Base-by-base conservation (phyloP, 441 rosid species). In the Gossypium aridum region DNA sequence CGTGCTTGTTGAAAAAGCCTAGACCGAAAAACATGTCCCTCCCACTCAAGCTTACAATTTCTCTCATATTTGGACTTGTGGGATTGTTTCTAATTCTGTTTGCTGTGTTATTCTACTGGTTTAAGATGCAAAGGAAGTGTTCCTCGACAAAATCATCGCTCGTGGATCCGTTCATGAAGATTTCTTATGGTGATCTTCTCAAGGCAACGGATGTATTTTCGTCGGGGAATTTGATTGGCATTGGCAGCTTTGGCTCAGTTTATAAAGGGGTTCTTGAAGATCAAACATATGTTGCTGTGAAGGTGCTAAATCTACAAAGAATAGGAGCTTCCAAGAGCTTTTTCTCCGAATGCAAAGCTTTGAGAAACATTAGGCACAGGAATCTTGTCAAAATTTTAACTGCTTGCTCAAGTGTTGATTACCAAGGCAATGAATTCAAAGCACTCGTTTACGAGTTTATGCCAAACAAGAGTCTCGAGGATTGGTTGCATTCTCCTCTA, bases 121-220 rank as follows among this genome's bases (percentile, higher is more conserved):
- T 16, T 13, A 22, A 67, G 39, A 26, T 53, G 23, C 43, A 25
- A 51, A 39, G 13, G 22, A 17, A 43, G 37, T 17, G 6, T n/a
- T n/a, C 20, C 10, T 19, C 2, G 0, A 10, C 19, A 25, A 60
- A 60, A 13, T 13, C 9, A 2, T 13, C 37, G 0, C 3, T 45
- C 3, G 26, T 13, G 22, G 55, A 51, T 16, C 2, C 17, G 1
- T 2, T 75, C 55, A 17, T 49, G 25, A 54, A 20, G 31, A 56
- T 74, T 23, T 78, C 84, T 2, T 83, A 78, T 4, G 16, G 16
- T 2, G 65, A 39, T 1, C 77, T 80, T 7, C 9, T 37, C 4
- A 60, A 61, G 17, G 82, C 82, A 2, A 80, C 82, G 0, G 56
- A 72, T 51, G 78, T 75, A 1, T 79, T 81, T 61, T 74, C 78